Percentiles rank a stretch among this genome's conserved stretches.
These are phyloP conservation scores for Skeletonema costatum DNA, from an alignment of 108 stramenopile species.

Conservation along the genomic window DNA sequence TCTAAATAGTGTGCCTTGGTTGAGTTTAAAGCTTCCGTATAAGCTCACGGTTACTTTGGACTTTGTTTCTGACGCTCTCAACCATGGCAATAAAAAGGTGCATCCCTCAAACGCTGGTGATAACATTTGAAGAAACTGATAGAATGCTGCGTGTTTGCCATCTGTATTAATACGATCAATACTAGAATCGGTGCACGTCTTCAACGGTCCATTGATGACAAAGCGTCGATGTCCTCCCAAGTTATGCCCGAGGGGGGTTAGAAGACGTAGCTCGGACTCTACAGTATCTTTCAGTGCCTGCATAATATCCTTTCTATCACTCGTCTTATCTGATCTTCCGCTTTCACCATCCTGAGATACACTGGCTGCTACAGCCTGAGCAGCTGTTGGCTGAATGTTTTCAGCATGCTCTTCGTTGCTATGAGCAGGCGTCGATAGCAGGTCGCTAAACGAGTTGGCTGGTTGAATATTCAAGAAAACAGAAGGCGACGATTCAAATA, in stretches of 20 bases:
- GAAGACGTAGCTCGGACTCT: not conserved
- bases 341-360: not conserved
- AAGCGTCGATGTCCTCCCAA: not conserved
- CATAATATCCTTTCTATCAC: not conserved
- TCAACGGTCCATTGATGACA: not conserved
- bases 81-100: constrained; percentile 54
- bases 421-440: not conserved
- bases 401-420: not conserved
- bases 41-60: constrained; percentile 33
- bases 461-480: not conserved
- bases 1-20: not conserved
- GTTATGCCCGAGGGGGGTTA: not conserved
- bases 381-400: not conserved
- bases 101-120: constrained; percentile 54
- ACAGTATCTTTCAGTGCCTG: not conserved
- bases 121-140: constrained; percentile 19
- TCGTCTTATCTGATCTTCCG: not conserved
- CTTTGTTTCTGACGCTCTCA: constrained; percentile 8
- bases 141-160: not conserved
- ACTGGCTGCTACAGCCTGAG: not conserved
- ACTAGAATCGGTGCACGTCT: not conserved
- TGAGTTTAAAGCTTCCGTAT: constrained; percentile 34
- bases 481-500: not conserved
- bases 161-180: not conserved
- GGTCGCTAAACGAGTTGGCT: not conserved